These are phyloP conservation scores for Fusarium marasasianum DNA, from an alignment of 2,329 filamentous ascomycete genomes.

Conservation along the genomic window DNA sequence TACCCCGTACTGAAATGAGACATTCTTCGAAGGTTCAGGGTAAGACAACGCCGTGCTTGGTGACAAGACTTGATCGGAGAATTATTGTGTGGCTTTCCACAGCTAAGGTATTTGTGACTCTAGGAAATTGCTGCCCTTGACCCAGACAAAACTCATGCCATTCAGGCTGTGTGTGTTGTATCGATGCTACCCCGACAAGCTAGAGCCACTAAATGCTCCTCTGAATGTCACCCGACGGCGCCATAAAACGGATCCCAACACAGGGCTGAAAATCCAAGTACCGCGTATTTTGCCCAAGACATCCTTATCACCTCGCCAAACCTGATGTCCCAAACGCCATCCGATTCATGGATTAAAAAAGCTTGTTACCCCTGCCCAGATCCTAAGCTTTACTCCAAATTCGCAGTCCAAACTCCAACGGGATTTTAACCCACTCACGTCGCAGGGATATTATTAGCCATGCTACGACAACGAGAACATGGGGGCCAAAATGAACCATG, in stretches of 20 bases:
- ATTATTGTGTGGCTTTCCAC: not conserved
- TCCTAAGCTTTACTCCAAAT: not conserved
- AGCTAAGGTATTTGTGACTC: too few species aligned
- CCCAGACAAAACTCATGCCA: not conserved
- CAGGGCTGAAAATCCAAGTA: not conserved
- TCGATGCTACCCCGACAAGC: not conserved
- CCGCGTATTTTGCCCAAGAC: not conserved
- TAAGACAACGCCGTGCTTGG: too few species aligned
- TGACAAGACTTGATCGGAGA: not conserved
- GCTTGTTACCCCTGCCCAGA: not conserved
- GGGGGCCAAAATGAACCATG: constrained; percentile 3
- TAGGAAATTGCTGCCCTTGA: not conserved
- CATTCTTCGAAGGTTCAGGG: not conserved
- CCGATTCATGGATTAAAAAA: not conserved
- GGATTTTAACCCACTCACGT: not conserved
- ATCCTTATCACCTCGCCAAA: not conserved
- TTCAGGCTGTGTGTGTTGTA: not conserved
- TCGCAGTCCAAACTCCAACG: not conserved
- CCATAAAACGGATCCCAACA: not conserved
- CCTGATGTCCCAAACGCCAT: not conserved
- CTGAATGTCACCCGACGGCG: not conserved
- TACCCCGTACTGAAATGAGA: too few species aligned
- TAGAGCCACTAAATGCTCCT: not conserved
- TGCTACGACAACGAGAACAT: not conserved
- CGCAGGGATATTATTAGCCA: constrained; percentile 1